These are phyloP conservation scores for Ilex paraguariensis DNA, from an alignment of 305 asterid genomes.

Conservation along the genomic window DNA sequence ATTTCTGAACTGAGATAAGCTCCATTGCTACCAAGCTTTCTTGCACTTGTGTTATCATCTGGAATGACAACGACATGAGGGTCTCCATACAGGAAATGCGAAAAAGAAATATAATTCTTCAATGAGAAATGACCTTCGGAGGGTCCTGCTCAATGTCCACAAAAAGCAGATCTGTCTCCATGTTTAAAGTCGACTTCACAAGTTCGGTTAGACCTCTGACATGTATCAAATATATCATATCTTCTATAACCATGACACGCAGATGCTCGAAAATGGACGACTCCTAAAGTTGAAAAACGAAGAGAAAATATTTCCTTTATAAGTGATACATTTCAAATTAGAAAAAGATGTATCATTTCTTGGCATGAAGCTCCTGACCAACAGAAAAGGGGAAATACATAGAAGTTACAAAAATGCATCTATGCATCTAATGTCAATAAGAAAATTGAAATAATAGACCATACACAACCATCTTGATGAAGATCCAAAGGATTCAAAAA, in stretches of 20 bases:
- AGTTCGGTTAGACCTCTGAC: slow-evolving; percentile 42
- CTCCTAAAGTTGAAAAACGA: slow-evolving; percentile 39
- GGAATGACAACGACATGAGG: slow-evolving; percentile 15
- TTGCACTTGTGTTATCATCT: slow-evolving; percentile 41
- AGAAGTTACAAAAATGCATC: too few species aligned
- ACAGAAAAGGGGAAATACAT: too few species aligned
- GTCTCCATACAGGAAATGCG: background rate
- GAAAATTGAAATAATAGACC: too few species aligned
- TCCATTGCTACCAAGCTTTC: slow-evolving; percentile 34
- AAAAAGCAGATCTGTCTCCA: slow-evolving; percentile 33
- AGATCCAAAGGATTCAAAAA: too few species aligned
- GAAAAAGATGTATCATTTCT: too few species aligned
- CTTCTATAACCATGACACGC: slow-evolving; percentile 71
- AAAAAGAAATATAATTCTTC: background rate
- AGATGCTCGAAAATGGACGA: slow-evolving; percentile 46
- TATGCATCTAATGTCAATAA: too few species aligned
- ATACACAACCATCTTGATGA: too few species aligned
- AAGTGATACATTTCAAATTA: too few species aligned
- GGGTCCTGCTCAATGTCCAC: slow-evolving; percentile 77
- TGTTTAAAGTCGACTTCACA: slow-evolving; percentile 38
- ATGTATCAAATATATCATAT: slow-evolving; percentile 74
- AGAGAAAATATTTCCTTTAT: too few species aligned
- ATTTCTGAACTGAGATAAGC: slow-evolving; percentile 57
- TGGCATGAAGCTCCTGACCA: too few species aligned
- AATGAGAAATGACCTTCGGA: slow-evolving; percentile 43